A percentile compares a stretch with the other conserved stretches of the same genome.
Conservation (phyloP, 2,329 filamentous ascomycete species). For the Zasmidium angulare region DNA sequence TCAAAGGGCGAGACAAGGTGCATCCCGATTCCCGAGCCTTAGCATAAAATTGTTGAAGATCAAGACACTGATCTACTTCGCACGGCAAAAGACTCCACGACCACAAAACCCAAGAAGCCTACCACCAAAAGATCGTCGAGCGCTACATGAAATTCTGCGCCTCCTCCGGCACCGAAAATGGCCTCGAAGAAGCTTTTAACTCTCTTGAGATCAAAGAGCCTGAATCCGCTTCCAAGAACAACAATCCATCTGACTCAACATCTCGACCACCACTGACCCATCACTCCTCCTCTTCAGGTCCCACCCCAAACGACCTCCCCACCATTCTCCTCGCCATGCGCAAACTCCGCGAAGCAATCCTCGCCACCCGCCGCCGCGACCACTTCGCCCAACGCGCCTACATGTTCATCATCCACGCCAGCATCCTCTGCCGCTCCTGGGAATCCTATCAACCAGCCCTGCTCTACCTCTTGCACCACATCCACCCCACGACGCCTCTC, state of each 20-base stretch:
- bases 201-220: conserved; percentile 54
- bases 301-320: conserved; percentile 63
- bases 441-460: conserved; percentile 90
- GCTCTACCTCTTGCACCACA: conserved; percentile 69
- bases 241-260: background rate
- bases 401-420: conserved; percentile 83
- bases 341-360: conserved; percentile 86
- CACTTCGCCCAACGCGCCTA: conserved; percentile 86
- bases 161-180: conserved; percentile 66
- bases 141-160: conserved; percentile 89
- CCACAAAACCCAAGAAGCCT: conserved; percentile 75
- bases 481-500: conserved; percentile 68
- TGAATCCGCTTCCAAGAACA: background rate
- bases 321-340: conserved; percentile 80
- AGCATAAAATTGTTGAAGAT: too few relatives aligned
- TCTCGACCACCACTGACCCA: conserved; percentile 16
- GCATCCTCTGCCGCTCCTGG: conserved; percentile 76
- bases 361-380: conserved; percentile 73
- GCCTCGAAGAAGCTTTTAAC: conserved; percentile 73
- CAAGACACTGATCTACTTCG: conserved; percentile 10
- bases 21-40: too few relatives aligned
- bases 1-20: conserved; percentile 90
- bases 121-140: conserved; percentile 83
- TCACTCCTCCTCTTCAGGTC: conserved; percentile 21
- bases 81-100: conserved; percentile 52